These are phyloP conservation scores for Erigeron canadensis DNA, from an alignment of 129 eudicot genomes.

Conservation along the genomic window DNA sequence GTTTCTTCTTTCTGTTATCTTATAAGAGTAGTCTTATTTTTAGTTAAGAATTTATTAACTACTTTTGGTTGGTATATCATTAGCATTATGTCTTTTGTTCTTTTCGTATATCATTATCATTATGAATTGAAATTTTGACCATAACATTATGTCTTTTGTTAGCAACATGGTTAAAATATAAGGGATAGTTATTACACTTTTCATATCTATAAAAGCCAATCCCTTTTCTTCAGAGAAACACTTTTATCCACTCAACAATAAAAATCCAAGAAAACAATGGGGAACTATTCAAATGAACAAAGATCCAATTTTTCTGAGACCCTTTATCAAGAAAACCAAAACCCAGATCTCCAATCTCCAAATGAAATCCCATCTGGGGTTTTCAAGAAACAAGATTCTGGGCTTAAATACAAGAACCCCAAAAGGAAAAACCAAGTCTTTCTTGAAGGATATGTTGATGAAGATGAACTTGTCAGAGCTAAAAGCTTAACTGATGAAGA, in stretches of 20 bases:
- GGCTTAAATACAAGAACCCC: constrained; percentile 21
- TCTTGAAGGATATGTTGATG: constrained; percentile 56
- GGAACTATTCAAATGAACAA: constrained; percentile 40
- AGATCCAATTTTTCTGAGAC: constrained; percentile 28
- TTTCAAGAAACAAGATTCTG: constrained; percentile 19
- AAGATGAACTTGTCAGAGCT: constrained; percentile 59
- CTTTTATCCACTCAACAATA: neutral
- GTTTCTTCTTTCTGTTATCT: too few species aligned
- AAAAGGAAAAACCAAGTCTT: constrained; percentile 53
- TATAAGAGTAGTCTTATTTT: too few species aligned
- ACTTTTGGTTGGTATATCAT: too few species aligned
- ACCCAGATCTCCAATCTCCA: constrained; percentile 29
- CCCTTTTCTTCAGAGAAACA: constrained; percentile 28
- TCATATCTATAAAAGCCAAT: constrained; percentile 39
- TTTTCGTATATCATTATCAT: too few species aligned
- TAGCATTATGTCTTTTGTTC: too few species aligned
- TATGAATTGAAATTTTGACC: too few species aligned
- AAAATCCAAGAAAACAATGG: constrained; percentile 27
- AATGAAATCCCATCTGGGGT: constrained; percentile 24
- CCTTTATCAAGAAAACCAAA: constrained; percentile 18
- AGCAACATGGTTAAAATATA: too few species aligned
- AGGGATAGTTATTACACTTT: neutral
- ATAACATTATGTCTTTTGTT: too few species aligned
- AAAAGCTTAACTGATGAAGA: constrained; percentile 78
- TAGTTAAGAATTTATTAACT: too few species aligned